Evolutionary conservation across 1,284 basidiomycete species (phyloP).

Genomic region (Porodaedalea pini): DNA sequence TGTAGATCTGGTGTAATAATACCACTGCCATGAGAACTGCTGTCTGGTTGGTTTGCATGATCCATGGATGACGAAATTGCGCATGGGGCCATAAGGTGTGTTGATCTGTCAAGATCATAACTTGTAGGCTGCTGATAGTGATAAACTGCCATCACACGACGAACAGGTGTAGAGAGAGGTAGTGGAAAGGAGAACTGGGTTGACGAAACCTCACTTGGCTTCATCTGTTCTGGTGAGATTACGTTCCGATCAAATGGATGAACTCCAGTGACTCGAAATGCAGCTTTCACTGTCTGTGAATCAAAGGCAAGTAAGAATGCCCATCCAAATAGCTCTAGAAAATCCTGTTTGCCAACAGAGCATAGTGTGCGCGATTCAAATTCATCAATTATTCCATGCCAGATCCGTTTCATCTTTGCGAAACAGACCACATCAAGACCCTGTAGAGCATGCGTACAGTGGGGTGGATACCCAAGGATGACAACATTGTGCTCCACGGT

Average conservation of each 20-base stretch:
- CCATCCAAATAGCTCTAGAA: constrained; percentile 27
- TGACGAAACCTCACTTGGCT: constrained; percentile 22
- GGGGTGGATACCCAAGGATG: too few species aligned
- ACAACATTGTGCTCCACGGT: too few species aligned
- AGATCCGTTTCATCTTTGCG: constrained; percentile 26
- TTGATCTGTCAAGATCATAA: background rate
- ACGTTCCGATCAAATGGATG: constrained; percentile 27
- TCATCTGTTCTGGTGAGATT: constrained; percentile 17
- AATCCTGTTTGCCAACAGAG: constrained; percentile 25
- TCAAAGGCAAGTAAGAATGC: constrained; percentile 28
- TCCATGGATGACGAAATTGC: too few species aligned
- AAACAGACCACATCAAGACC: constrained; percentile 39
- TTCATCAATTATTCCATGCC: constrained; percentile 20
- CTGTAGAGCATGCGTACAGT: too few species aligned
- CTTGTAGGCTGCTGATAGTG: background rate
- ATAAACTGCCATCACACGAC: background rate
- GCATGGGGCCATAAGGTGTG: too few species aligned
- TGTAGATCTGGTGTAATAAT: background rate
- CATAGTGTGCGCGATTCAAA: constrained; percentile 2
- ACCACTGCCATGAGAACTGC: too few species aligned
- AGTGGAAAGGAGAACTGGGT: constrained; percentile 21
- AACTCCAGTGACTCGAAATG: constrained; percentile 32
- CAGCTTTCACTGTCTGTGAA: constrained; percentile 23
- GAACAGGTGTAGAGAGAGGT: background rate
- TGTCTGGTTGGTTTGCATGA: background rate